Evolutionary conservation across 2,329 filamentous ascomycete genomes (phyloP).

Genomic region (Sporothrix luriei): DNA sequence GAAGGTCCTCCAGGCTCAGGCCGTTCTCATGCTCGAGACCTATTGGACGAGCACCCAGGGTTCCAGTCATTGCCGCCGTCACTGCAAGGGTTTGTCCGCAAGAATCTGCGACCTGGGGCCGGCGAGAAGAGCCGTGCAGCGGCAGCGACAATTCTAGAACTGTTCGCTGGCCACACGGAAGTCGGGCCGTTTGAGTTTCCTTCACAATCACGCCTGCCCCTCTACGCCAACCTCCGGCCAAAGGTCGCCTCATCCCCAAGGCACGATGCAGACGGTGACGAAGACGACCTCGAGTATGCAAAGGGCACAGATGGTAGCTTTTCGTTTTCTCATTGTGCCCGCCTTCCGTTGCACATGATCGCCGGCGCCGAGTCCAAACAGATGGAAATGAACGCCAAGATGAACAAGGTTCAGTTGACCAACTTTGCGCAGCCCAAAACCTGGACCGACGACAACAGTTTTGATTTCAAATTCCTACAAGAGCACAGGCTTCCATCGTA

Average conservation of each 20-base stretch:
- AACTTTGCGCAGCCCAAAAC: background rate
- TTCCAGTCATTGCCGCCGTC: background rate
- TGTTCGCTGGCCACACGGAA: background rate
- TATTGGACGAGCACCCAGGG: background rate
- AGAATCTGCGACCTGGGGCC: background rate
- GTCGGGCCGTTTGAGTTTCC: background rate
- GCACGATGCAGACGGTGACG: background rate
- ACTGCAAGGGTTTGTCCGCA: background rate
- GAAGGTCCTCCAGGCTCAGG: background rate
- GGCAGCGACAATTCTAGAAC: background rate
- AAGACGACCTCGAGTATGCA: background rate
- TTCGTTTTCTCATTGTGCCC: background rate
- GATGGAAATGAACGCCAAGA: background rate
- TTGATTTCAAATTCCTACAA: background rate
- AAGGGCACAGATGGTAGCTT: background rate
- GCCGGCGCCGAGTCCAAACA: slow-evolving; percentile 5
- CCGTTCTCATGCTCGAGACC: background rate
- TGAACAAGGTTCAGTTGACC: background rate
- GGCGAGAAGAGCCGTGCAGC: background rate
- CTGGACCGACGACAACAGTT: background rate
- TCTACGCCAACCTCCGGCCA: background rate
- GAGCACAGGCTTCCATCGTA: background rate
- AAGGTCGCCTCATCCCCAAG: background rate
- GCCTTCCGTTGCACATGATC: background rate
- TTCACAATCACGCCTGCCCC: background rate